Base-by-base conservation (phyloP, 257 asterid species). In the Cruciata laevipes region DNA sequence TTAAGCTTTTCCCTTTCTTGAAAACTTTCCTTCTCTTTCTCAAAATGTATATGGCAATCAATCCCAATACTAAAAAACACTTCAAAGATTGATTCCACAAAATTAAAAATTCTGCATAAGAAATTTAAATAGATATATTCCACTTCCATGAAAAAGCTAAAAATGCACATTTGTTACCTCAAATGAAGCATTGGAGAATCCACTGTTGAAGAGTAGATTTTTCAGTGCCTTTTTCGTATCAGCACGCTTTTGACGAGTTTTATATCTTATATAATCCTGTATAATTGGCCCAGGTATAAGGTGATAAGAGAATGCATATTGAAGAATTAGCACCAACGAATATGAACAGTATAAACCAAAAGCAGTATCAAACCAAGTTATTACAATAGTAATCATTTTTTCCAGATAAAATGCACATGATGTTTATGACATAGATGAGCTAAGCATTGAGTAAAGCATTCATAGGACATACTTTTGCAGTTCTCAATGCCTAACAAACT, bases 181-280 rank as follows among this genome's bases (percentile, higher is more conserved):
- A 64, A 74, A 52, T 66, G 66, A 70, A 63, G 74, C 53, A 61
- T 76, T 71, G 55, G 88, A 61, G 83, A 78, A 80, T 40, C 84
- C 90, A 55, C 80, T 80, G 69, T 75, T 71, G 78, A 75, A 76
- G 42, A 89, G 82, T 30, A 88, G 77, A 76, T 71, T 62, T 69
- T 80, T 85, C 79, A 91, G 84, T 74, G 86, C 91, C 83, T 75
- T 83, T 80, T 83, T 88, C 4, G 90, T 57, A 78, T 80, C 83
- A 65, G 91, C 80, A 63, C 94, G 87, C 83, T 89, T 91, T 76
- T 83, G 81, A 57, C 91, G 83, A 61, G 78, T 85, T 58, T 65
- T 75, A 74, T 71, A 86, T 70, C 86, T 83, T 73, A 79, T 76
- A 72, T 74, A 72, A 72, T 75, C 57, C 97, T 90, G 92, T 59